These are phyloP conservation scores for Colletotrichum siamense DNA, from an alignment of 2,329 filamentous ascomycete species.

Conservation along the genomic window DNA sequence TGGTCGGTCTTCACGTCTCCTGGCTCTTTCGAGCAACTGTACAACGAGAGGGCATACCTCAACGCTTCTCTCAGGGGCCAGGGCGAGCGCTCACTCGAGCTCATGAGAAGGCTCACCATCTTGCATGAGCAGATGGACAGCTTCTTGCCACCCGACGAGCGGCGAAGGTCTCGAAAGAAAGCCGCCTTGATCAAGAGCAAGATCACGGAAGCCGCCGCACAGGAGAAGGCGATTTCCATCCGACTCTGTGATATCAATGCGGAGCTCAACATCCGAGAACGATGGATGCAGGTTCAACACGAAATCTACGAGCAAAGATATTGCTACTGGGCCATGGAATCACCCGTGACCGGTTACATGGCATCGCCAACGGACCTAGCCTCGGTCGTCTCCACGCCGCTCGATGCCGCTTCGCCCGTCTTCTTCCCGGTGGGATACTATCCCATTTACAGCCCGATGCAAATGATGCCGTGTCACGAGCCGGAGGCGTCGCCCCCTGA, in stretches of 20 bases:
- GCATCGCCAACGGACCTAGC: not conserved
- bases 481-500: not conserved
- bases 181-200: conserved; percentile 45
- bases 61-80: conserved; percentile 44
- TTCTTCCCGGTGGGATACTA: conserved; percentile 34
- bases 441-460: not conserved
- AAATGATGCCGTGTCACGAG: not conserved
- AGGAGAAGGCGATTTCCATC: conserved; percentile 50
- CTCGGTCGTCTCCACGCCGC: conserved; percentile 24
- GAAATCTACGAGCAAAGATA: conserved; percentile 15
- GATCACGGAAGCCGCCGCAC: conserved; percentile 48
- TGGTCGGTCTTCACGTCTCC: conserved; percentile 36
- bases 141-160: conserved; percentile 21
- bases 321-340: not conserved
- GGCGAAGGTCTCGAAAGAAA: conserved; percentile 44
- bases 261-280: conserved; percentile 52
- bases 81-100: conserved; percentile 37
- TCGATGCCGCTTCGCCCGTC: conserved; percentile 32
- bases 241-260: conserved; percentile 55
- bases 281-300: conserved; percentile 38
- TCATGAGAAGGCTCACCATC: conserved; percentile 43
- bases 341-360: not conserved
- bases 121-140: conserved; percentile 37
- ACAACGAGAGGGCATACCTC: conserved; percentile 54
- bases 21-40: conserved; percentile 46